Evolutionary conservation across 352 stramenopile genomes (phyloP).

Genomic region (Globisporangium polare): DNA sequence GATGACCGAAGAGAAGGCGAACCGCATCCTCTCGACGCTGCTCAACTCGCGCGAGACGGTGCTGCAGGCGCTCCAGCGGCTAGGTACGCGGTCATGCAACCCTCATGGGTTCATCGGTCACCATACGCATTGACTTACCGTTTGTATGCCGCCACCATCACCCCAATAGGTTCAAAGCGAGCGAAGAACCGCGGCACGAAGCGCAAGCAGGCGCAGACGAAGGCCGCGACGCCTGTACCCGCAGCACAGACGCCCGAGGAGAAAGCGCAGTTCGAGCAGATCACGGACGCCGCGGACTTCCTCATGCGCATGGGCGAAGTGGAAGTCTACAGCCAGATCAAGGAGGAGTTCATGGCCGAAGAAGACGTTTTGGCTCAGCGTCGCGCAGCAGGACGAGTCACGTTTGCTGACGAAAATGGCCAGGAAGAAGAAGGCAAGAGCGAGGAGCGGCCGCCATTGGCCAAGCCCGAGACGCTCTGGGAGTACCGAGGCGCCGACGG

Average conservation of each 20-base stretch:
- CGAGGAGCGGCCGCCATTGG: constrained; percentile 27
- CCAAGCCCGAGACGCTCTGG: constrained; percentile 54
- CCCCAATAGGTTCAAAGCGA: constrained; percentile 41
- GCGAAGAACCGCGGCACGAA: constrained; percentile 47
- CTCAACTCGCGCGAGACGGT: constrained; percentile 72
- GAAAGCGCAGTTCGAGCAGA: constrained; percentile 74
- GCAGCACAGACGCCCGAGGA: constrained; percentile 53
- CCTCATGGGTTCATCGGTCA: neutral
- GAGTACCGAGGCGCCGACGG: constrained; percentile 75
- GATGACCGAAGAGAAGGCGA: constrained; percentile 56
- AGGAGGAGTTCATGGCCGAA: constrained; percentile 75
- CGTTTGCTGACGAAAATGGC: constrained; percentile 19
- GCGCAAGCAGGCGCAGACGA: constrained; percentile 37
- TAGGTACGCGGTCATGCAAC: constrained; percentile 24
- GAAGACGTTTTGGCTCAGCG: constrained; percentile 49
- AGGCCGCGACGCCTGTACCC: constrained; percentile 13
- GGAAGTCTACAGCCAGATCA: constrained; percentile 79
- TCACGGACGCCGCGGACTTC: constrained; percentile 79
- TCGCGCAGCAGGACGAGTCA: constrained; percentile 17
- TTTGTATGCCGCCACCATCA: neutral
- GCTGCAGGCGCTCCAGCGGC: constrained; percentile 64
- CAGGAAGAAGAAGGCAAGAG: constrained; percentile 28
- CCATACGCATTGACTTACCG: constrained; percentile 2
- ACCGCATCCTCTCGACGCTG: constrained; percentile 45
- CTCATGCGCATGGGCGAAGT: constrained; percentile 73